These are phyloP conservation scores for Pleurostoma richardsiae DNA, from an alignment of 2,329 filamentous ascomycete genomes.

Conservation along the genomic window DNA sequence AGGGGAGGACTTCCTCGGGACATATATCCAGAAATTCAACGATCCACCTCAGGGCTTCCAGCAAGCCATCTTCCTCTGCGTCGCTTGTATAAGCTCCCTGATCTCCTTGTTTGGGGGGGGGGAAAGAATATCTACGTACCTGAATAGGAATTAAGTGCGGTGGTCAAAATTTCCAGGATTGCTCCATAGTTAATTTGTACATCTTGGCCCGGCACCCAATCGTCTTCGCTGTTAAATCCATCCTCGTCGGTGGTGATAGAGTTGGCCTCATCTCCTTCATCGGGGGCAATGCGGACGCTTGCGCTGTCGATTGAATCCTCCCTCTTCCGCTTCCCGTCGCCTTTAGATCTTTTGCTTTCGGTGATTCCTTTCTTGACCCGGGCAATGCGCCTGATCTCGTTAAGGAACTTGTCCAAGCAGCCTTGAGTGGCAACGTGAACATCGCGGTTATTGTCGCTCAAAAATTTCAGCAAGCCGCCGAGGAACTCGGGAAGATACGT, in stretches of 20 bases:
- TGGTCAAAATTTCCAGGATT: slow-evolving; percentile 86
- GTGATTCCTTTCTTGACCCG: slow-evolving; percentile 87
- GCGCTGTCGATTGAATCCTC: slow-evolving; percentile 65
- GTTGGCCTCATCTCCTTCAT: slow-evolving; percentile 56
- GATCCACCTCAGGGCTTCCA: slow-evolving; percentile 91
- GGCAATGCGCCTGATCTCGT: slow-evolving; percentile 91
- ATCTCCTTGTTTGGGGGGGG: not conserved
- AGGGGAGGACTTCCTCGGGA: slow-evolving; percentile 90
- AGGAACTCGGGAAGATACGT: slow-evolving; percentile 90
- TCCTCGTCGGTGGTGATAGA: slow-evolving; percentile 54
- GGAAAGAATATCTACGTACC: slow-evolving; percentile 40
- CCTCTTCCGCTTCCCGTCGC: slow-evolving; percentile 63
- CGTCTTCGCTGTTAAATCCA: slow-evolving; percentile 68
- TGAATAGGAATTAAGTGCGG: slow-evolving; percentile 77
- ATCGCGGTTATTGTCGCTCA: slow-evolving; percentile 86
- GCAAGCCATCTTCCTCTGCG: slow-evolving; percentile 81
- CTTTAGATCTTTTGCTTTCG: slow-evolving; percentile 72
- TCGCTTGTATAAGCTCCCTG: slow-evolving; percentile 6
- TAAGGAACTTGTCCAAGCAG: slow-evolving; percentile 83
- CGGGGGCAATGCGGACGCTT: slow-evolving; percentile 52
- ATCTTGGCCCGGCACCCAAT: slow-evolving; percentile 97
- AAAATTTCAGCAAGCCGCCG: slow-evolving; percentile 81
- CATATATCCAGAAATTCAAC: slow-evolving; percentile 96
- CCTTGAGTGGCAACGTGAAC: slow-evolving; percentile 92
- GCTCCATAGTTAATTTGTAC: slow-evolving; percentile 90